These are phyloP conservation scores for Colletotrichum costaricense DNA, from an alignment of 2,329 filamentous ascomycete genomes.

Conservation along the genomic window DNA sequence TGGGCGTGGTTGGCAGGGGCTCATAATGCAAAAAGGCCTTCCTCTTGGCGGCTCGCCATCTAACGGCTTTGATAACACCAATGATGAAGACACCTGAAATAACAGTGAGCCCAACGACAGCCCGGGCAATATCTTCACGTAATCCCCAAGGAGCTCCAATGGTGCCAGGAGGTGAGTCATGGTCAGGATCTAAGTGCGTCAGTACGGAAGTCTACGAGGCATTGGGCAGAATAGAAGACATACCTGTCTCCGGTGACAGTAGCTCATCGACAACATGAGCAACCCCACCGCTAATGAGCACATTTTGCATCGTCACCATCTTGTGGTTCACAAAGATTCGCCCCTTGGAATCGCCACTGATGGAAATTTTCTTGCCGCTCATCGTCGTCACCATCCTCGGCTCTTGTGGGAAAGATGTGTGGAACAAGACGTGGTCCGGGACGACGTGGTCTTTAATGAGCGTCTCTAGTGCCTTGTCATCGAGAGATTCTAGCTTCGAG, in stretches of 20 bases:
- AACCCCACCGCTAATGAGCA: no score
- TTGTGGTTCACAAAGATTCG: no score
- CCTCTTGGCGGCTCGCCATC: neutral
- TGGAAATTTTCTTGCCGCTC: no score
- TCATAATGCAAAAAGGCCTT: neutral
- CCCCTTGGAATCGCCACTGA: no score
- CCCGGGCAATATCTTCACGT: neutral
- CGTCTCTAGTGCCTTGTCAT: no score
- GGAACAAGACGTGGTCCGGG: no score
- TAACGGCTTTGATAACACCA: neutral
- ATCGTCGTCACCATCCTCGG: no score
- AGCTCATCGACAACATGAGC: neutral
- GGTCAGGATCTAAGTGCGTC: neutral
- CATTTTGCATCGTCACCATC: no score
- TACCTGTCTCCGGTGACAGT: neutral
- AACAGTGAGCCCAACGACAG: neutral
- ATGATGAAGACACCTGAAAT: neutral
- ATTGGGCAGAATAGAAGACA: neutral
- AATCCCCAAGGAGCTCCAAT: neutral
- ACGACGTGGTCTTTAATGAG: no score
- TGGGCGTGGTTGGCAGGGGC: neutral
- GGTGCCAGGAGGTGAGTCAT: neutral
- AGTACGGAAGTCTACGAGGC: neutral
- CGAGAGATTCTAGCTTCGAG: no score
- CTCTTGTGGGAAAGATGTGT: no score